Evolutionary conservation across 2,329 filamentous ascomycete genomes (phyloP), one percentile per base, ranked within the genome.

Genomic region (Colletotrichum paranaense): DNA sequence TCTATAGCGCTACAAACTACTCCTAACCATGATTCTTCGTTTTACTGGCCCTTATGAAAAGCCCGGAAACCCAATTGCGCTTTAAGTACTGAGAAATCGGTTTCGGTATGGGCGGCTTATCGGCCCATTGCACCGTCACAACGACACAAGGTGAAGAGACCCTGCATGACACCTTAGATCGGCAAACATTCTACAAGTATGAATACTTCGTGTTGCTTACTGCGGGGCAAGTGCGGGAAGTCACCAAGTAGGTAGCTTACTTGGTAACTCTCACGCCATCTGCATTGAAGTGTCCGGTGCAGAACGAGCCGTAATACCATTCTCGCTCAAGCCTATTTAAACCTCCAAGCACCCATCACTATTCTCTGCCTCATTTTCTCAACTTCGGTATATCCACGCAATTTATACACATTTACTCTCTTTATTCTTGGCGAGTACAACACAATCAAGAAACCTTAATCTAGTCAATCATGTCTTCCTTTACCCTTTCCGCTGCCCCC

Each of bases 401-500:
- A 12, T n/a, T 22, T 5, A 30, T 55, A 16, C 53, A 16, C 60
- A 26, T 42, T 9, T 5, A 32, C 14, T 7, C 22, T 24, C 28
- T 22, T 35, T 35, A 19, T 12, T n/a, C 26, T 28, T 24, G n/a
- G 19, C 19, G 32, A 26, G 4, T 16, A 9, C 9, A 11, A 24
- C 19, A 8, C 19, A n/a, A 9, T n/a, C 19, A 49, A 22, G 19
- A 49, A 22, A 49, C 38, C 38, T 24, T 30, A 5, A 12, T n/a
- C 28, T 67, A 38, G 3, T 6, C 9, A 11, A 62, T n/a, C 63
- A 76, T 73, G 69, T 70, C 69, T n/a, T 67, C 56, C 7, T 90
- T 92, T 80, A 85, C 82, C 19, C 86, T 94, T 77, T 86, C 84
- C 65, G 89, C 91, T 22, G 78, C 82, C 0, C 87, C 92, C 0